Percentiles rank a stretch among this genome's conserved stretches.
Evolutionary conservation across 495 filamentous ascomycete genomes (phyloP).

Genomic region (Thermothielavioides terrestris): DNA sequence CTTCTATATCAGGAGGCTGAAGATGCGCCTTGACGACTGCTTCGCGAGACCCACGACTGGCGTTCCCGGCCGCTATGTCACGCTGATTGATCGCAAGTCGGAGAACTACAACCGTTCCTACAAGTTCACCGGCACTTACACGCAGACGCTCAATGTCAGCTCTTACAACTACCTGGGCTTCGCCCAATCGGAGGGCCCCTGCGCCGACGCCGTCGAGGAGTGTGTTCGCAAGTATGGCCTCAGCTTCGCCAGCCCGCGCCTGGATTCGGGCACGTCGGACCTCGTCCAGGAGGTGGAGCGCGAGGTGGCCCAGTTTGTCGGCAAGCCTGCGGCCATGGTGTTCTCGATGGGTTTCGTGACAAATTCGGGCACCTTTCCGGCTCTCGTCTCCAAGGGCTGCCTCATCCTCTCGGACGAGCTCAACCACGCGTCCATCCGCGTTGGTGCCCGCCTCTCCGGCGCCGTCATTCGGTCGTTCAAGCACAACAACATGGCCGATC

Average conservation of each 20-base stretch:
- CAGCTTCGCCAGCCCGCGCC: conserved; percentile 66
- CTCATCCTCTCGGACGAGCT: conserved; percentile 94
- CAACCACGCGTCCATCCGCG: conserved; percentile 95
- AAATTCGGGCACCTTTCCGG: conserved; percentile 83
- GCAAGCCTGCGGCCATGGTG: conserved; percentile 88
- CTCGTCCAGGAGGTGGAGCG: conserved; percentile 82
- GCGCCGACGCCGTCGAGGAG: conserved; percentile 88
- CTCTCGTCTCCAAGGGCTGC: conserved; percentile 82
- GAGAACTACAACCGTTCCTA: conserved; percentile 85
- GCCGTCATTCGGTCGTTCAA: conserved; percentile 93
- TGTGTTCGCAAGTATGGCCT: conserved; percentile 76
- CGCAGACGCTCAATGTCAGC: conserved; percentile 96
- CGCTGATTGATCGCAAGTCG: conserved; percentile 76
- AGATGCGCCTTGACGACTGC: conserved; percentile 92
- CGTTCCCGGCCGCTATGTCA: conserved; percentile 90
- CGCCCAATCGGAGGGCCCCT: conserved; percentile 94
- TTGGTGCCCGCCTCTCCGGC: conserved; percentile 86
- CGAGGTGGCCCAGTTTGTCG: conserved; percentile 79
- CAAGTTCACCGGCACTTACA: conserved; percentile 76
- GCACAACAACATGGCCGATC: conserved; percentile 87
- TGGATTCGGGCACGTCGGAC: conserved; percentile 80
- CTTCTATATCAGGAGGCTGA: conserved; percentile 89
- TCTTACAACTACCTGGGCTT: conserved; percentile 99
- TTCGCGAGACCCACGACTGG: conserved; percentile 87
- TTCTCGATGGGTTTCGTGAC: conserved; percentile 99